Evolutionary conservation across 1,139 yeast genomes (phyloP).

Genomic region (Protomyces inundatus): DNA sequence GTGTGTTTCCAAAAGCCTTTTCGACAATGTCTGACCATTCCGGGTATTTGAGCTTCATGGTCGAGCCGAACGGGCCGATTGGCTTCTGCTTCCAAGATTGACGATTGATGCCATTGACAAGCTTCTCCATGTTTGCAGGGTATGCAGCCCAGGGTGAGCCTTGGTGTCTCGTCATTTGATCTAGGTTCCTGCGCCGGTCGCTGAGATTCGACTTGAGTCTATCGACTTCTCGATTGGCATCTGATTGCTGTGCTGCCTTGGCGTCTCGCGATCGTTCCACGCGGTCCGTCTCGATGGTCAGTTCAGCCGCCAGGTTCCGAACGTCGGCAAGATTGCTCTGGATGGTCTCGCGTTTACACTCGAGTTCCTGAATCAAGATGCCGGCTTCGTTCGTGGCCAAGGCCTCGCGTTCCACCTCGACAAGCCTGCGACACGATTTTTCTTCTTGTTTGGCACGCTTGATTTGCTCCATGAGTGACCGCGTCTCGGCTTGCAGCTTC

Average conservation of each 20-base stretch:
- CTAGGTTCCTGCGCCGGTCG: constrained; percentile 29
- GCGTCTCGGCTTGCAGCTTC: neutral
- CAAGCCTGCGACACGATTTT: neutral
- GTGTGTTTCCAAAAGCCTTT: constrained; percentile 45
- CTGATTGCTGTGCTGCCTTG: neutral
- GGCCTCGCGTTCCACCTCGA: constrained; percentile 2
- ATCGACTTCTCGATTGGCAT: neutral
- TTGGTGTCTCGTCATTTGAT: constrained; percentile 32
- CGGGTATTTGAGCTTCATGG: constrained; percentile 54
- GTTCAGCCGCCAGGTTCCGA: constrained; percentile 26
- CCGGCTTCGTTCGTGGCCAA: constrained; percentile 22
- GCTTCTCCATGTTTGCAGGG: constrained; percentile 45
- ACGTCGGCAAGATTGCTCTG: constrained; percentile 40
- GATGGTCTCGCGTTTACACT: constrained; percentile 27
- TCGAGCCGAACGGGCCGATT: constrained; percentile 78
- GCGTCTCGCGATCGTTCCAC: neutral
- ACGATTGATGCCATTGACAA: constrained; percentile 45
- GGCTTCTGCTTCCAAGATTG: constrained; percentile 48
- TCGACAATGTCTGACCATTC: constrained; percentile 64
- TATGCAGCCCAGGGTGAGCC: constrained; percentile 43
- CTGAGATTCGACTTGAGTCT: constrained; percentile 15
- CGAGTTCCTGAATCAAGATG: neutral
- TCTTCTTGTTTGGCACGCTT: constrained; percentile 7
- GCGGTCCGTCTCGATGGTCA: neutral
- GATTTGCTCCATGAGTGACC: constrained; percentile 14